Percentiles rank a stretch among this genome's conserved stretches.
These are phyloP conservation scores for Talaromyces nanjingensis DNA, from an alignment of 495 filamentous ascomycete genomes.

Conservation along the genomic window DNA sequence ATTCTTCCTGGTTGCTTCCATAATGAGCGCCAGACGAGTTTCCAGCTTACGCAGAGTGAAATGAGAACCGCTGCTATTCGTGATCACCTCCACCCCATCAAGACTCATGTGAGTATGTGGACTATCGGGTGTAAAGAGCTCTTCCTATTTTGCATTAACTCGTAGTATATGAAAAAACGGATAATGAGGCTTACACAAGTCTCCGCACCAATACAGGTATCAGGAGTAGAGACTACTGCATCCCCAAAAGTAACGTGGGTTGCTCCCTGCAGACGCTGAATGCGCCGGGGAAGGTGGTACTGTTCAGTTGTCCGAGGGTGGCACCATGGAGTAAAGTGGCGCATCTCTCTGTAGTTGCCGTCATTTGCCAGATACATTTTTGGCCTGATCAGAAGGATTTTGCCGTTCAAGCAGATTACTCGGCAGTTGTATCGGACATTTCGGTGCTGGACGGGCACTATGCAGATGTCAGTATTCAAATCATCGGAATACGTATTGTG, in stretches of 20 bases:
- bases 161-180: too few relatives aligned
- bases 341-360: constrained; percentile 64
- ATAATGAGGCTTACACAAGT: too few relatives aligned
- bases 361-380: constrained; percentile 82
- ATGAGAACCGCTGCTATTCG: constrained; percentile 69
- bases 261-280: constrained; percentile 54
- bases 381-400: constrained; percentile 70
- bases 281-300: constrained; percentile 61
- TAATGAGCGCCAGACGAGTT: constrained; percentile 65
- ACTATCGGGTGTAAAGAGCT: constrained; percentile 62
- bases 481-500: constrained; percentile 33
- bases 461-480: neutral
- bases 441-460: constrained; percentile 40
- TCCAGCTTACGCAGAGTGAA: constrained; percentile 71
- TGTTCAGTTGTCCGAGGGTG: constrained; percentile 56
- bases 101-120: constrained; percentile 39
- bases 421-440: constrained; percentile 70
- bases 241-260: constrained; percentile 69
- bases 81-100: constrained; percentile 68
- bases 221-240: constrained; percentile 62
- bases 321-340: constrained; percentile 66
- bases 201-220: constrained; percentile 66
- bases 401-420: constrained; percentile 58
- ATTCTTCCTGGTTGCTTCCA: constrained; percentile 60
- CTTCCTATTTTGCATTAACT: constrained; percentile 40